Conservation (phyloP, 2,329 filamentous ascomycete species). For the Fusarium sp. region DNA sequence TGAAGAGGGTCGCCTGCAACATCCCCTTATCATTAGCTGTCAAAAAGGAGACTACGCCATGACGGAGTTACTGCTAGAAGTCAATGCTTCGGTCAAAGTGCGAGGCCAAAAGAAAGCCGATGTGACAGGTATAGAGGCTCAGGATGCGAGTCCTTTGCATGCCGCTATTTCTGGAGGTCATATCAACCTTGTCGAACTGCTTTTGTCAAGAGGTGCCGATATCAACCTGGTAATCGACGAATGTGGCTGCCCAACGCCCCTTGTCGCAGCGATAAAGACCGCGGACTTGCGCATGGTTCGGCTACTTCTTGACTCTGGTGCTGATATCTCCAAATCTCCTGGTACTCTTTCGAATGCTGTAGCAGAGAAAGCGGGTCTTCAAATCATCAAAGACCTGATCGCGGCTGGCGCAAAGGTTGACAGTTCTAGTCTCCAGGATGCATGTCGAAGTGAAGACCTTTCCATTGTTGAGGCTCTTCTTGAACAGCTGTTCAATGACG, state of each 20-base stretch:
- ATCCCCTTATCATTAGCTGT: background rate
- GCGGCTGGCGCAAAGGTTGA: background rate
- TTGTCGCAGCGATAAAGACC: background rate
- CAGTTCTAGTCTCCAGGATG: background rate
- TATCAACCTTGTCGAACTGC: background rate
- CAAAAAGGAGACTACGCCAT: background rate
- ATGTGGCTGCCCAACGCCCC: background rate
- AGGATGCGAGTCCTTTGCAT: conserved; percentile 8
- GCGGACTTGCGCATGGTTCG: background rate
- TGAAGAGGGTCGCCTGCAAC: background rate
- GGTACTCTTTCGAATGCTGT: background rate
- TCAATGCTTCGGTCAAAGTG: background rate
- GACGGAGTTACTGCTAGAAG: background rate
- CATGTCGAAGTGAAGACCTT: background rate
- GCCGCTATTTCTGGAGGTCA: background rate
- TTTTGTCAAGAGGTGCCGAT: conserved; percentile 7
- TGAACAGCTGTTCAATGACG: background rate
- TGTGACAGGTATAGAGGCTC: background rate
- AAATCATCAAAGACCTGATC: conserved; percentile 7
- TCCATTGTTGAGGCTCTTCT: background rate
- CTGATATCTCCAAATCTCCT: background rate
- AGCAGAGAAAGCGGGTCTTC: background rate
- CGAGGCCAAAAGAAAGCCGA: background rate
- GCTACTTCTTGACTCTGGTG: conserved; percentile 1
- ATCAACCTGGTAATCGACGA: background rate